phyloP scores from a whole-genome alignment of 2,329 filamentous ascomycete species.

The Sporothrix curviconia region DNA sequence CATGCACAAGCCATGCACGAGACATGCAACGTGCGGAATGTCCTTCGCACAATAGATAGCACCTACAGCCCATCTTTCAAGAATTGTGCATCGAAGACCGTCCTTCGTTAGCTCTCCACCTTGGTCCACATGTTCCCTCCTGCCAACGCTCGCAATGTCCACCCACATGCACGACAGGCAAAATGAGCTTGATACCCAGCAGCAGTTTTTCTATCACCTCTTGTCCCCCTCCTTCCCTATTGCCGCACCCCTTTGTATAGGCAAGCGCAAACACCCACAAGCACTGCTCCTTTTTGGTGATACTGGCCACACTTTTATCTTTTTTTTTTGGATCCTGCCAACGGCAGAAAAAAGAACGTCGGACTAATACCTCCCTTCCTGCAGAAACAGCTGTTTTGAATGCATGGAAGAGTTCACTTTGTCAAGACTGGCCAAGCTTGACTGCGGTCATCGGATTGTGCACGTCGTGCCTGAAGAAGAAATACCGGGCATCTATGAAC shows the following conservation, averaged over 20 bases:
- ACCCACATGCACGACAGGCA: too few relatives aligned
- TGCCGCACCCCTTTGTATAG: neutral
- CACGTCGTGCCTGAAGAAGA: conserved; percentile 63
- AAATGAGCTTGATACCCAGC: too few relatives aligned
- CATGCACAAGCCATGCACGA: neutral
- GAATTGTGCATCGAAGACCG: neutral
- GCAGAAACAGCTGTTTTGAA: conserved; percentile 63
- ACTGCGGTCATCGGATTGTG: conserved; percentile 81
- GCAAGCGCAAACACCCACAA: neutral
- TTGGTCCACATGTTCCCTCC: too few relatives aligned
- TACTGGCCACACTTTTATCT: too few relatives aligned
- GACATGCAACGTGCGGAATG: too few relatives aligned
- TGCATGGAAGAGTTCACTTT: conserved; percentile 64
- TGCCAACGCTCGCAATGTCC: too few relatives aligned
- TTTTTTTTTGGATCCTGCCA: neutral
- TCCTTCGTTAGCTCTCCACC: neutral
- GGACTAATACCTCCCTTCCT: neutral
- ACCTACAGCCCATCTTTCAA: neutral
- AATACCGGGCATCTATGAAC: conserved; percentile 67
- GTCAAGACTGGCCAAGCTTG: conserved; percentile 61
- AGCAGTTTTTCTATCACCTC: too few relatives aligned
- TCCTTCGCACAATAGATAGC: neutral
- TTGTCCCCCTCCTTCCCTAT: too few relatives aligned
- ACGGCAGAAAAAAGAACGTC: neutral
- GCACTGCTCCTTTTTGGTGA: neutral